Evolutionary conservation across 441 rosid genomes (phyloP), one percentile per base, ranked within the genome.

Genomic region (Rhodomyrtus psidioides): DNA sequence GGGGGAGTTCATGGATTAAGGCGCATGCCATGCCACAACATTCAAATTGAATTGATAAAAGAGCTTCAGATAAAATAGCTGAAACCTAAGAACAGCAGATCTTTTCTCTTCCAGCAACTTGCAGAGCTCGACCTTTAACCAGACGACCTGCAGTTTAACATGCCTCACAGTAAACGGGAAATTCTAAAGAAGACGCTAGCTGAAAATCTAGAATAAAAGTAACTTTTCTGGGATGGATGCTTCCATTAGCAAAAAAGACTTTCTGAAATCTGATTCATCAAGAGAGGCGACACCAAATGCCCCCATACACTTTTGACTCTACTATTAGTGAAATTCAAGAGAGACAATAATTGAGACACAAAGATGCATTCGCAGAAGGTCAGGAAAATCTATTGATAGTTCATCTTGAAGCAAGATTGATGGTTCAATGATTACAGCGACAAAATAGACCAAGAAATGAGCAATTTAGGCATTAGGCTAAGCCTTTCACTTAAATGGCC

Each of bases 121-220:
- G 93, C 98, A 95, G 88, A 98, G 91, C 91, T 98, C 98, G 87
- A 92, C 96, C 94, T 98, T 98, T 92, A 98, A 90, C 95, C 95
- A 98, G 49, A 93, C 92, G 49, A 96, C 98, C 99, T 98, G 96
- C 92, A 92, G n/a, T 70, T 70, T 70, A 70, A 70, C 49, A 39
- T 39, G 12, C 30, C 54, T 76, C 53, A 55, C 6, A 46, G 49
- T 55, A 24, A 84, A 49, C 5, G 26, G 42, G 65, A 82, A 62
- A 51, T 70, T 75, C 44, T 42, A 34, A 57, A 23, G 12, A 51
- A 17, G 54, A 21, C 53, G 27, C 14, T 44, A 75, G n/a, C 88
- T n/a, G 27, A 81, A 28, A 83, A 82, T 21, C n/a, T 70, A 70
- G 49, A 30, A 70, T 39, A 39, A 70, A 70, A 12, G 79, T 21